Evolutionary conservation across 2,329 filamentous ascomycete species (phyloP).

Genomic region (Ceratocystiopsis minuta): DNA sequence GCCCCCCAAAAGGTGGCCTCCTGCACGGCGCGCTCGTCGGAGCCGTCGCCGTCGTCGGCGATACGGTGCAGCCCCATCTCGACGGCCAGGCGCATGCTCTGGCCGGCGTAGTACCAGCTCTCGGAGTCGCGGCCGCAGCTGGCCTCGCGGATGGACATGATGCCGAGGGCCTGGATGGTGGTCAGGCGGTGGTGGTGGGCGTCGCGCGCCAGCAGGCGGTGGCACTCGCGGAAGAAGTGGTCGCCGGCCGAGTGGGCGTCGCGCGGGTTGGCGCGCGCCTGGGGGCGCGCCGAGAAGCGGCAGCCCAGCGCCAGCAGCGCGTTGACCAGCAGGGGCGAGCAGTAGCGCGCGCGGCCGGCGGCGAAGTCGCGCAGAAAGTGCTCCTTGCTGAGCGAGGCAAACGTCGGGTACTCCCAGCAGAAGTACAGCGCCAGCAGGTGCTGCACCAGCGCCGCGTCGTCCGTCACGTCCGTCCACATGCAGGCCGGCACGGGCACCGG

Average conservation of each 20-base stretch:
- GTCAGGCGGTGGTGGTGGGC: slow-evolving; percentile 44
- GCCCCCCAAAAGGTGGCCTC: slow-evolving; percentile 44
- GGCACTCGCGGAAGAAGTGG: slow-evolving; percentile 55
- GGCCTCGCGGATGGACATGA: slow-evolving; percentile 60
- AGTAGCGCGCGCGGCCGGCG: slow-evolving; percentile 42
- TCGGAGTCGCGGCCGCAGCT: slow-evolving; percentile 55
- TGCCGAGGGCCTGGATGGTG: slow-evolving; percentile 55
- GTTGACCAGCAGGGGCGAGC: slow-evolving; percentile 49
- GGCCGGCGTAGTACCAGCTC: slow-evolving; percentile 54
- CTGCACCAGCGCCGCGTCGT: slow-evolving; percentile 38
- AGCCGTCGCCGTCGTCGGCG: slow-evolving; percentile 24
- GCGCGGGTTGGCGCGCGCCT: slow-evolving; percentile 41
- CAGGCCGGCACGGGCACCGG: slow-evolving; percentile 21
- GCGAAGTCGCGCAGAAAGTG: slow-evolving; percentile 50
- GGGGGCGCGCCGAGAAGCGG: slow-evolving; percentile 47
- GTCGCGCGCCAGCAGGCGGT: slow-evolving; percentile 39
- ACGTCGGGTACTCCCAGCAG: slow-evolving; percentile 61
- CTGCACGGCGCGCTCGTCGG: slow-evolving; percentile 39
- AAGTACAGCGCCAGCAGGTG: slow-evolving; percentile 52
- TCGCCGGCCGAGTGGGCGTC: slow-evolving; percentile 51
- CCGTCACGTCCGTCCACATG: slow-evolving; percentile 44
- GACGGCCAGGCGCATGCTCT: slow-evolving; percentile 53
- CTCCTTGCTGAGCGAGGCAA: slow-evolving; percentile 53
- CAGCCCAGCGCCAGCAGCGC: slow-evolving; percentile 48
- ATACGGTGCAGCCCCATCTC: slow-evolving; percentile 51